Evolutionary conservation across 257 asterid species (phyloP).

Genomic region (Salvia rosmarinus): DNA sequence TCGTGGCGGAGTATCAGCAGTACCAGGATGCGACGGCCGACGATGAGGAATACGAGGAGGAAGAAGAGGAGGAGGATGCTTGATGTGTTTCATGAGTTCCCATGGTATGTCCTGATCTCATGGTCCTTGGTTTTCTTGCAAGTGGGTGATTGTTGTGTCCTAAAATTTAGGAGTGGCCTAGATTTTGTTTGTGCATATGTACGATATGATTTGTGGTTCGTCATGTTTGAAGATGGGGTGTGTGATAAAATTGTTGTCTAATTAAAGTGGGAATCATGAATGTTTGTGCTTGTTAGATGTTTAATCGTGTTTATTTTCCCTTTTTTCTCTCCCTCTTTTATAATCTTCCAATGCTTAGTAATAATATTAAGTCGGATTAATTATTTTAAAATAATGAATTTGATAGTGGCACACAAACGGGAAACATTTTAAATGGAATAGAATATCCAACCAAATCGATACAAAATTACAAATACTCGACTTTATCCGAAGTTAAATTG

Average conservation of each 20-base stretch:
- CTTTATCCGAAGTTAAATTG: no score
- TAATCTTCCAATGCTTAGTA: no score
- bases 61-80: slow-evolving; percentile 42
- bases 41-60: slow-evolving; percentile 47
- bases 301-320: background rate
- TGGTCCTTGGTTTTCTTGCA: slow-evolving; percentile 23
- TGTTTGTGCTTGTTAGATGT: background rate
- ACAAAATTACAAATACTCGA: no score
- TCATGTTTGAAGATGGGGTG: slow-evolving; percentile 17
- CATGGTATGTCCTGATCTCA: slow-evolving; percentile 35
- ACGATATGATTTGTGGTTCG: slow-evolving; percentile 19
- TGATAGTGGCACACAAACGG: no score
- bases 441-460: no score
- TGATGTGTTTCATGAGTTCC: slow-evolving; percentile 28
- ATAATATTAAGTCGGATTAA: no score
- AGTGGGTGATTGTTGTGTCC: slow-evolving; percentile 26
- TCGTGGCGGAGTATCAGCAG: slow-evolving; percentile 56
- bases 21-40: slow-evolving; percentile 57
- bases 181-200: slow-evolving; percentile 29
- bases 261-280: slow-evolving; percentile 11
- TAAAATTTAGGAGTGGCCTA: slow-evolving; percentile 14
- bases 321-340: background rate
- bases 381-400: no score
- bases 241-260: slow-evolving; percentile 1
- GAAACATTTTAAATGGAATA: no score